Evolutionary conservation across 768 basidiomycete species (phyloP), one percentile per base, ranked within the genome.

Genomic region (Tephrocybe sp.): DNA sequence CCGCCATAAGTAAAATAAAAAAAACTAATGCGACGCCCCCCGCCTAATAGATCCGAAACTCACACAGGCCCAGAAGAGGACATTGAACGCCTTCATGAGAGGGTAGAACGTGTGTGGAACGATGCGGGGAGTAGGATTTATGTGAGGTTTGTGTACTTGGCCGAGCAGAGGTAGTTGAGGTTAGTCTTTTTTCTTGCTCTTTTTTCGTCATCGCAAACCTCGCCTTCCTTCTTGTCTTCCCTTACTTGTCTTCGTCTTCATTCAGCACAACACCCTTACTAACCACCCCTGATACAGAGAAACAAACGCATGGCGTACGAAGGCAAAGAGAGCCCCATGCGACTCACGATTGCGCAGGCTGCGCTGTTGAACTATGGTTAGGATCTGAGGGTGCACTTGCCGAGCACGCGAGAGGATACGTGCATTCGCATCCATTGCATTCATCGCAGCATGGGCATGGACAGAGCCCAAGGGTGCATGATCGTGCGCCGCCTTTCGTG

Each of bases 51-150:
- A 39, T 71, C 92, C 21, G 88, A 91, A 57, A 83, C 78, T 13
- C 83, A 88, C 15, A 24, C 56, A 0, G 88, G 87, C 0, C 89
- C 89, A 2, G 86, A 89, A 58, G 87, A 91, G 49, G 76, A 87
- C 46, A 82, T 90, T 32, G 86, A 89, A 51, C 78, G 84, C 25
- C 72, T 92, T 22, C 88, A 92, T 62, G 89, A 89, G 5, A 76
- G 86, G 8, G 83, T 88, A 79, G 86, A 91, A 6, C 75, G 87
- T 34, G 89, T 89, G 9, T 86, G 82, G 83, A 79, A 87, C 52
- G 89, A 91, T 52, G 64, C 79, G 9, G 88, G 88, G 13, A 84
- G 86, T 60, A 69, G 89, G 42, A 88, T 91, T 48, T 87, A 85
- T 5, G 89, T 90, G 15, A 74, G 89, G 31, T 90, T 90, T 59